phyloP scores from a whole-genome alignment of 228 moss, liverwort and hornwort species.

The Sphagnum fallax region DNA sequence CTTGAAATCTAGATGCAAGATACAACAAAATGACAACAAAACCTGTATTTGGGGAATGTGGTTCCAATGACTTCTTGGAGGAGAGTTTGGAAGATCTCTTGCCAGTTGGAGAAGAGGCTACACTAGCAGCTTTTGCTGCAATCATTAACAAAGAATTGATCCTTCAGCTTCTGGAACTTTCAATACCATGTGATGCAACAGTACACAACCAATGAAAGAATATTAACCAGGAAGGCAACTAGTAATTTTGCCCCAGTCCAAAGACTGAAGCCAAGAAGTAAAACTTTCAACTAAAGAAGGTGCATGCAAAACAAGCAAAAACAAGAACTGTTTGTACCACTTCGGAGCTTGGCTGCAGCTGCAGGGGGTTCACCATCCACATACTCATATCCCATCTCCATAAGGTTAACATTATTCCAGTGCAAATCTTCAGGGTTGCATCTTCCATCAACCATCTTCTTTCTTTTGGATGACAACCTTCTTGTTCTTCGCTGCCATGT shows the following conservation, averaged over 20 bases:
- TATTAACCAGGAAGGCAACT: neutral
- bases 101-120: constrained; percentile 85
- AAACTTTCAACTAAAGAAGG: too few relatives aligned
- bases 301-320: neutral
- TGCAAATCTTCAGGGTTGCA: constrained; percentile 63
- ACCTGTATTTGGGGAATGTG: constrained; percentile 21
- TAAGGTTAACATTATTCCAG: constrained; percentile 65
- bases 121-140: constrained; percentile 98
- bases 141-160: neutral
- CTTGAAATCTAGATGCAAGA: neutral
- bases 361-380: constrained; percentile 98
- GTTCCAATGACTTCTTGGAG: constrained; percentile 72
- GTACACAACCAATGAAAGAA: neutral
- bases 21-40: constrained; percentile 8
- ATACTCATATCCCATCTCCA: constrained; percentile 82
- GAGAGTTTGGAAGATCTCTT: constrained; percentile 52
- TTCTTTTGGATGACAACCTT: constrained; percentile 73
- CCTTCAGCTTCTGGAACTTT: neutral
- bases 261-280: too few relatives aligned
- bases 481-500: constrained; percentile 90
- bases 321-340: constrained; percentile 43
- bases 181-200: neutral
- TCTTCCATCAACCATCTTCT: constrained; percentile 56
- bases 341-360: constrained; percentile 98
- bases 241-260: too few relatives aligned